Evolutionary conservation across 202 grass and related monocot species (phyloP), one percentile per base, ranked within the genome.

Genomic region (Zizania palustris): DNA sequence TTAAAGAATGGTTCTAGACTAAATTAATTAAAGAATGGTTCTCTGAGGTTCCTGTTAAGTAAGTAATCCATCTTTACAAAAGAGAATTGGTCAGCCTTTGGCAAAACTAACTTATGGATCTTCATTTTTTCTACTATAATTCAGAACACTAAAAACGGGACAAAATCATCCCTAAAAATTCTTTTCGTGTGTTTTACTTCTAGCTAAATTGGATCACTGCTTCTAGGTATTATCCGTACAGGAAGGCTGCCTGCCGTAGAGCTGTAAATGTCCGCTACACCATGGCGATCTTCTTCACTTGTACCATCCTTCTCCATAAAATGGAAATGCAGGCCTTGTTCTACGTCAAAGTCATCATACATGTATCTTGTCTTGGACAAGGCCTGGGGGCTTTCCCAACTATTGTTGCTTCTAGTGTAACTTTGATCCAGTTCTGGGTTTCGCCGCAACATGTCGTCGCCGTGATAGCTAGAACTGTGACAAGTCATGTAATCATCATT

Each of bases 211-310:
- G 91, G 87, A 67, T 90, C 87, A 45, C 69, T 90, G 65, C 91
- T 88, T 75, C 87, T 85, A 13, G 84, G 91, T 72, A 93, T 69
- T 66, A 90, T 88, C 72, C 87, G 71, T 76, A 93, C 87, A 67
- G 79, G 65, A 58, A 90, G 83, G 78, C 74, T 85, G 44, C 60
- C 66, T 36, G 16, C 62, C 46, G 60, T 72, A 60, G 67, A 28
- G 54, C 65, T 72, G 69, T 63, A 63, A 74, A 69, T 57, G 75
- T 78, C 39, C 12, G n/a, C 66, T 39, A 60, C 37, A 10, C 69
- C 28, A 59, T 14, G 55, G 5, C 58, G 43, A 46, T 58, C 56
- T 53, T 22, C 65, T 78, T 76, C 71, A 13, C 74, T 65, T 54
- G 14, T 56, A 63, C 62, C 69, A 16, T 79, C 45, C 14, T 67